Conservation (phyloP, 225 moss, liverwort and hornwort species). For the Physcomitrellopsis africana region DNA sequence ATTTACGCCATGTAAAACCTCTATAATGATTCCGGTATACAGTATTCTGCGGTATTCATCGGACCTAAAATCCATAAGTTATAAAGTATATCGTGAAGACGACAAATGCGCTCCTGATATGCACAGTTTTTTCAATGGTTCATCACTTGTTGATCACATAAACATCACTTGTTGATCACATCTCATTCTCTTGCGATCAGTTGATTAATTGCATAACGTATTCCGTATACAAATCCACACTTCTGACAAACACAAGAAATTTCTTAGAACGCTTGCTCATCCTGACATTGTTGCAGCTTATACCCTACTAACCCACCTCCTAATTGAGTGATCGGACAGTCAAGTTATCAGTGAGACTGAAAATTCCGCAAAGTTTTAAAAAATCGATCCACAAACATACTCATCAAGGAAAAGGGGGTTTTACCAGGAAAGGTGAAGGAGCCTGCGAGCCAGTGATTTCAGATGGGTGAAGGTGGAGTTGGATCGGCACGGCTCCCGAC, state of each 20-base stretch:
- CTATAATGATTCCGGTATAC: not conserved
- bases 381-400: not conserved
- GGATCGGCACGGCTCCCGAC: conserved; percentile 90
- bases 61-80: too few species aligned
- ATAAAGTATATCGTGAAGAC: too few species aligned
- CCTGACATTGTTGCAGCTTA: not conserved
- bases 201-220: not conserved
- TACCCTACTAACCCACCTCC: not conserved
- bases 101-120: too few species aligned
- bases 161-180: not conserved
- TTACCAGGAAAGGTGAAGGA: conserved; percentile 67
- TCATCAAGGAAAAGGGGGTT: not conserved
- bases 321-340: not conserved
- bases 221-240: not conserved
- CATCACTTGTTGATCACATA: too few species aligned
- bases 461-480: conserved; percentile 75
- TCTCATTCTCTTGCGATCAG: not conserved
- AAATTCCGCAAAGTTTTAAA: not conserved
- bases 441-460: conserved; percentile 71
- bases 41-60: too few species aligned
- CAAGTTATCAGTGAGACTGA: not conserved
- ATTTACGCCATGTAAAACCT: not conserved
- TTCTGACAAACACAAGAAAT: not conserved
- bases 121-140: too few species aligned
- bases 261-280: not conserved